Evolutionary conservation across 164 flowering plant genomes (phyloP), one percentile per base, ranked within the genome.

Genomic region (Santalum album): DNA sequence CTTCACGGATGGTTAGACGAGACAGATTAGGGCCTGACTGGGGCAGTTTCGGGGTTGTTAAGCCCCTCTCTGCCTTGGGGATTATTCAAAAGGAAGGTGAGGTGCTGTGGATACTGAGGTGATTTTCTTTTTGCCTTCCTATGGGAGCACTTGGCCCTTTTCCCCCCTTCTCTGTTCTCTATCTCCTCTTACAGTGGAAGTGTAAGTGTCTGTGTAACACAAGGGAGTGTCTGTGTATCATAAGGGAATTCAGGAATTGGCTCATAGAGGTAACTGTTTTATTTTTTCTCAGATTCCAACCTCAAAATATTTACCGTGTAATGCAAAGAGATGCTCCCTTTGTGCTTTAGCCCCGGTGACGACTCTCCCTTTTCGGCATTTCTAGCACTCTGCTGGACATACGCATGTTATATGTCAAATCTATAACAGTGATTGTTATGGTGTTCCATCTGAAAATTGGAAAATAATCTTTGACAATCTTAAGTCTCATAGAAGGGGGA

Each of bases 241-340:
- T 72, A 76, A 67, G 51, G 70, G 16, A 9, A 29, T 29, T 29
- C 34, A 3, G 61, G n/a, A 66, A 69, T 57, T 54, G 61, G 67
- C 58, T 64, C 45, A 58, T 55, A 58, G 52, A 40, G 64, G 64
- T 57, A 66, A n/a, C n/a, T n/a, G 65, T 60, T 49, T 29, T 29
- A 29, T 29, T 56, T 63, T 60, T 57, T 62, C 61, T 39, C 34
- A 63, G 66, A 59, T 58, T 60, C 43, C 54, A 51, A 47, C 66
- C 55, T 55, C 57, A 51, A 71, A 56, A 71, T 65, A 40, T 69
- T 71, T 69, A 63, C 53, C 62, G 59, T 60, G 53, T 74, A 56
- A 65, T 64, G 56, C 70, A 58, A 65, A 60, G 53, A 63, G 57
- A 51, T 53, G 55, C 47, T 53, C 47, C 39, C 19, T 34, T 25